Percentiles rank a stretch among this genome's conserved stretches.
These are phyloP conservation scores for Phytophthora lateralis DNA, from an alignment of 352 stramenopile genomes.

Conservation along the genomic window DNA sequence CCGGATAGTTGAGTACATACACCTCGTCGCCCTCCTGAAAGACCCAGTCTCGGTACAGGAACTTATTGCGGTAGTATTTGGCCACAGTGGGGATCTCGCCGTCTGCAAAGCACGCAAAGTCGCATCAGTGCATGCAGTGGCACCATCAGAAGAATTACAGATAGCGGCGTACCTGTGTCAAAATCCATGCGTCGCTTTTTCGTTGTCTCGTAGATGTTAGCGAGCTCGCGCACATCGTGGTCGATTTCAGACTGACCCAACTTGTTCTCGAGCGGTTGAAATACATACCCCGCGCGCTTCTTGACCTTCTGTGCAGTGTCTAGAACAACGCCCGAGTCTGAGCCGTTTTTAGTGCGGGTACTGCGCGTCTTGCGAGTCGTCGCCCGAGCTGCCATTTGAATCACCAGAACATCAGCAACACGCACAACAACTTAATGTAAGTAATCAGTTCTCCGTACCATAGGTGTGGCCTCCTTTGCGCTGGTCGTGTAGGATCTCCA, in stretches of 20 bases:
- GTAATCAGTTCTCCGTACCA: conserved; percentile 23
- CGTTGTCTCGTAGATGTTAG: conserved; percentile 46
- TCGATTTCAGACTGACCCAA: conserved; percentile 76
- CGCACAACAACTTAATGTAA: background rate
- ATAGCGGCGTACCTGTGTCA: conserved; percentile 37
- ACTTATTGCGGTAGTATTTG: conserved; percentile 76
- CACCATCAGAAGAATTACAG: conserved; percentile 10
- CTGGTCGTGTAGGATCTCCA: conserved; percentile 82
- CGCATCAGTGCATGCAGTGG: conserved; percentile 19
- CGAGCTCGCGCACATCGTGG: conserved; percentile 70
- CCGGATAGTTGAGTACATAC: conserved; percentile 67
- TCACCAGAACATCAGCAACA: conserved; percentile 5
- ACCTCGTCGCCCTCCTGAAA: conserved; percentile 85
- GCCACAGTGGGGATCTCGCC: conserved; percentile 46
- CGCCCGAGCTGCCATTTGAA: conserved; percentile 46
- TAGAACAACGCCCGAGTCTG: conserved; percentile 40
- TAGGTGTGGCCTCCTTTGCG: conserved; percentile 59
- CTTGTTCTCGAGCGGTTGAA: conserved; percentile 73
- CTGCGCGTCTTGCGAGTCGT: conserved; percentile 81
- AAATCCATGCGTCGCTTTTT: conserved; percentile 75
- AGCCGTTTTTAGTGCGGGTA: conserved; percentile 59
- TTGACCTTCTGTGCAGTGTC: conserved; percentile 76
- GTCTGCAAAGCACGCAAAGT: conserved; percentile 31
- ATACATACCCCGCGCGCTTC: conserved; percentile 68
- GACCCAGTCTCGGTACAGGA: conserved; percentile 78